Evolutionary conservation across 768 basidiomycete species (phyloP).

Genomic region (Agrocybe chaxingu): DNA sequence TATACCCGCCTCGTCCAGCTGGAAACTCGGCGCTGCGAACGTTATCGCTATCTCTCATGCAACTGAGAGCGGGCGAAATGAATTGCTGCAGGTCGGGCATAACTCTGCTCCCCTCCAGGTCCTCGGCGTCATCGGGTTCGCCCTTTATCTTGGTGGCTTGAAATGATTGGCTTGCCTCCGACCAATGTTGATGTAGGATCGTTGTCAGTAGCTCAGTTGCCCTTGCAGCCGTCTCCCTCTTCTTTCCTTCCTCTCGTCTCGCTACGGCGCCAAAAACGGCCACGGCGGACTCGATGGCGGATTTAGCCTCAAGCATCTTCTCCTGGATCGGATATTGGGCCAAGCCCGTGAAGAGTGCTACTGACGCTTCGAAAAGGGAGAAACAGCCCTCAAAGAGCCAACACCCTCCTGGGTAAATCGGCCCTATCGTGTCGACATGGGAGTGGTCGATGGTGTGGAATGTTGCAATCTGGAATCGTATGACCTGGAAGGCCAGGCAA

Average conservation of each 20-base stretch:
- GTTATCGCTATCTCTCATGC: too few relatives aligned
- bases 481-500: constrained; percentile 37
- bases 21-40: not conserved
- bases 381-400: constrained; percentile 44
- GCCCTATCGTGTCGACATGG: constrained; percentile 17
- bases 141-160: constrained; percentile 13
- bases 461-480: constrained; percentile 39
- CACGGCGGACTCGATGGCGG: constrained; percentile 35
- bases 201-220: constrained; percentile 34
- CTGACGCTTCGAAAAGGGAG: constrained; percentile 44
- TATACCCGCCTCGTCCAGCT: not conserved
- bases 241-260: constrained; percentile 30
- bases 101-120: not conserved
- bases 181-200: constrained; percentile 17
- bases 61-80: not conserved
- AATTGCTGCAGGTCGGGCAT: not conserved
- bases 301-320: constrained; percentile 33
- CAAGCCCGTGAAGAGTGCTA: constrained; percentile 41
- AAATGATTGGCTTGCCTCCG: constrained; percentile 4
- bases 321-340: constrained; percentile 36
- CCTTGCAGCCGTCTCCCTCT: constrained; percentile 34
- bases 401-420: constrained; percentile 26
- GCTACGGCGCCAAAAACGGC: constrained; percentile 31
- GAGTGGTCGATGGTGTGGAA: constrained; percentile 24
- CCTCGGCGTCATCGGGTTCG: constrained; percentile 11